A percentile compares a stretch with the other conserved stretches of the same genome.
Evolutionary conservation across 306 rosid genomes (phyloP).

Genomic region (Parietaria judaica): DNA sequence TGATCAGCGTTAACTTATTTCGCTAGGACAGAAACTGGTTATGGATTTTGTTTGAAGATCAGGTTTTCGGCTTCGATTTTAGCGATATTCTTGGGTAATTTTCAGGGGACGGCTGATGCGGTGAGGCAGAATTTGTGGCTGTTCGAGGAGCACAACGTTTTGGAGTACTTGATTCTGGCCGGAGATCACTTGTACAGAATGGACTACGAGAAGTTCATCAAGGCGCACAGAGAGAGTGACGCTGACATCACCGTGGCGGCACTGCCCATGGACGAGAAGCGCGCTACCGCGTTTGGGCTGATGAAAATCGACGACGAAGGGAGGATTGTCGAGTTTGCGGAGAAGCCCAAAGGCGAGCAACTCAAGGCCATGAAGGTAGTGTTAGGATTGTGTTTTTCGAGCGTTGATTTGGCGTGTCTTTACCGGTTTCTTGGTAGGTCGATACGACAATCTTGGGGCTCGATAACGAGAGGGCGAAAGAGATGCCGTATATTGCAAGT

Average conservation of each 20-base stretch:
- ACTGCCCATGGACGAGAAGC: slow-evolving; percentile 92
- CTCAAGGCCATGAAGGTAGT: slow-evolving; percentile 85
- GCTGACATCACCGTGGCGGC: slow-evolving; percentile 99
- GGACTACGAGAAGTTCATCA: slow-evolving; percentile 93
- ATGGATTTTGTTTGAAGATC: too few relatives aligned
- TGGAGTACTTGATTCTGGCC: slow-evolving; percentile 83
- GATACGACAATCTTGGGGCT: slow-evolving; percentile 98
- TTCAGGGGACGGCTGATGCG: slow-evolving; percentile 94
- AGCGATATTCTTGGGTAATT: neutral
- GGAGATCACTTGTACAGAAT: slow-evolving; percentile 93
- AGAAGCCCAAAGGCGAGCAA: slow-evolving; percentile 95
- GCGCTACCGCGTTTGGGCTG: slow-evolving; percentile 91
- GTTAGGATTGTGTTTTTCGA: neutral
- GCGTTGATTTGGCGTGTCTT: neutral
- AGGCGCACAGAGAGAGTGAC: slow-evolving; percentile 90
- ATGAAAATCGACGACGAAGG: slow-evolving; percentile 99
- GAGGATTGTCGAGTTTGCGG: slow-evolving; percentile 81
- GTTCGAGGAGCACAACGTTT: slow-evolving; percentile 91
- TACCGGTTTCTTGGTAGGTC: slow-evolving; percentile 44
- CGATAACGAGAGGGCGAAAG: slow-evolving; percentile 87
- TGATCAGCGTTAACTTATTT: too few relatives aligned
- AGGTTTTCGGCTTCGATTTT: neutral
- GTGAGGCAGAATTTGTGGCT: slow-evolving; percentile 95
- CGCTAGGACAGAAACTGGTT: too few relatives aligned
- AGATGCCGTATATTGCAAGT: slow-evolving; percentile 94